These are phyloP conservation scores for Esteya vermicola DNA, from an alignment of 2,329 filamentous ascomycete species.

Conservation along the genomic window DNA sequence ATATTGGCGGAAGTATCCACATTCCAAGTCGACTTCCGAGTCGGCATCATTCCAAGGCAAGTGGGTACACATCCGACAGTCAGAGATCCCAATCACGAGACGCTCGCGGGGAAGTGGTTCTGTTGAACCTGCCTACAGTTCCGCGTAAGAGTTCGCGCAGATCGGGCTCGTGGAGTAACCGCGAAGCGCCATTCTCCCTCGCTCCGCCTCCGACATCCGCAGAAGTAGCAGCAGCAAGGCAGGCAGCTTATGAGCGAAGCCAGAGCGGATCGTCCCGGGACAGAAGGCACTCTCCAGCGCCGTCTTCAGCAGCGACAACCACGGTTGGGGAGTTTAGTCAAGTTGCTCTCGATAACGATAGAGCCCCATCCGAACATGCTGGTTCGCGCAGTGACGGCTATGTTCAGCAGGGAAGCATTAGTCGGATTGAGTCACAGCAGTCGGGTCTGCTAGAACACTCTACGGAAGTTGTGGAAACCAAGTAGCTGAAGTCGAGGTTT, in stretches of 20 bases:
- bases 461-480: constrained; percentile 40
- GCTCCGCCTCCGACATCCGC: neutral
- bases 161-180: neutral
- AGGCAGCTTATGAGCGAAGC: constrained; percentile 31
- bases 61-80: constrained; percentile 16
- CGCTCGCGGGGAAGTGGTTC: neutral
- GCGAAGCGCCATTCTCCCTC: neutral
- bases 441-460: constrained; percentile 36
- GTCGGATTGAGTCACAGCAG: constrained; percentile 34
- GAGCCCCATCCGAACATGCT: constrained; percentile 39
- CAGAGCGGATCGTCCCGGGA: neutral
- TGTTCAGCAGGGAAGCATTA: constrained; percentile 44
- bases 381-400: no score
- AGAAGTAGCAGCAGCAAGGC: no score
- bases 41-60: constrained; percentile 25
- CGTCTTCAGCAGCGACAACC: no score
- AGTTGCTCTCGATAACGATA: constrained; percentile 22
- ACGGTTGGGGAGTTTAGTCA: constrained; percentile 28
- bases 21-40: constrained; percentile 41
- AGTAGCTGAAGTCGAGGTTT: constrained; percentile 2
- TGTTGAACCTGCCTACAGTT: constrained; percentile 20
- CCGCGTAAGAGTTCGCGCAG: constrained; percentile 63
- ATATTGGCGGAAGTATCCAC: constrained; percentile 44
- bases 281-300: no score
- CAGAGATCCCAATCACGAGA: neutral